Evolutionary conservation across 768 basidiomycete genomes (phyloP).

Genomic region (Hygrophorus russula): DNA sequence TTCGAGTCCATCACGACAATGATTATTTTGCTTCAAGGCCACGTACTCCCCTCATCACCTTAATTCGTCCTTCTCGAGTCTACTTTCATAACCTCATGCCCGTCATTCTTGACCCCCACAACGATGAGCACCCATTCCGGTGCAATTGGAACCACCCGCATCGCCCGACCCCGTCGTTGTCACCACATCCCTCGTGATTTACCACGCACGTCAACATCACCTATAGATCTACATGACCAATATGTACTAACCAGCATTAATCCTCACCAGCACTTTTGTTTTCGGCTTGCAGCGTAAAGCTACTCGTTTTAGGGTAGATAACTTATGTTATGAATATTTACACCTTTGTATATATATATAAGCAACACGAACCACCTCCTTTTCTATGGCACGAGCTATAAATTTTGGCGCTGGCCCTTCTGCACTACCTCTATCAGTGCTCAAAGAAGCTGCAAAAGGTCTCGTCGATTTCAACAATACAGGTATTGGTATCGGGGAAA

Average conservation of each 20-base stretch:
- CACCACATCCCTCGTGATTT: slow-evolving; percentile 8
- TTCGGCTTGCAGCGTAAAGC: no score
- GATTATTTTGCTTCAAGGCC: neutral
- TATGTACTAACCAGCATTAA: no score
- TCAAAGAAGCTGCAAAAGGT: slow-evolving; percentile 71
- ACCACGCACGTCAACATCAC: no score
- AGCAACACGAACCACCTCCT: no score
- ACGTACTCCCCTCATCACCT: slow-evolving; percentile 5
- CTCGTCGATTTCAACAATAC: slow-evolving; percentile 86
- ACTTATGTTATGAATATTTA: no score
- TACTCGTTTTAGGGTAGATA: no score
- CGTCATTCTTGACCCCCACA: slow-evolving; percentile 25
- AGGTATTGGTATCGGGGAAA: slow-evolving; percentile 92
- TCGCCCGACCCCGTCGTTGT: slow-evolving; percentile 6
- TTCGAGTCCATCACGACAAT: neutral
- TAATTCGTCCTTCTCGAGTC: slow-evolving; percentile 4
- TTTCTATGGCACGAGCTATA: slow-evolving; percentile 43
- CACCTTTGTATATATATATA: no score
- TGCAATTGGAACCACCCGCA: no score
- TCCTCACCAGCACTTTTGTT: no score
- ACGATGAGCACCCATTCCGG: slow-evolving; percentile 15
- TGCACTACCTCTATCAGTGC: slow-evolving; percentile 76
- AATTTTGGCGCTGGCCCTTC: slow-evolving; percentile 97
- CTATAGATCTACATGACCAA: no score
- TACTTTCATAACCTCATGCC: slow-evolving; percentile 49